Conservation (phyloP, 2,329 filamentous ascomycete species). For the Bipolaris zeicola region DNA sequence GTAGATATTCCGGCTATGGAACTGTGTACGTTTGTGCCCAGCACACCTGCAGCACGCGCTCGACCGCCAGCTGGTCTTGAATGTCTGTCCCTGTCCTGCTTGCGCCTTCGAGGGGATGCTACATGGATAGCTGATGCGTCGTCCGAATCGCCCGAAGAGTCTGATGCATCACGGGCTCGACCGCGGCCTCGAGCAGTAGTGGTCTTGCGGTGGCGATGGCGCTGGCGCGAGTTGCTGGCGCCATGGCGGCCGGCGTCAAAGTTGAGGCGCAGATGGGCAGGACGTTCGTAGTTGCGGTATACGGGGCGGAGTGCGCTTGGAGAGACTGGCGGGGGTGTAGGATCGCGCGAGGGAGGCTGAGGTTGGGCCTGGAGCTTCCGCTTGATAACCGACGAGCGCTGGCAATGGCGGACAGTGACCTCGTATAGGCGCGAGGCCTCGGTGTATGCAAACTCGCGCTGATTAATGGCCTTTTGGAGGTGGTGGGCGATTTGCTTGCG, state of each 20-base stretch:
- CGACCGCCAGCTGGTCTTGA: conserved; percentile 48
- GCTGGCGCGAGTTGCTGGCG: conserved; percentile 26
- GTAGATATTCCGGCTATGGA: conserved; percentile 63
- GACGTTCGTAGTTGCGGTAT: conserved; percentile 29
- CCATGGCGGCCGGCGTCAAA: conserved; percentile 33
- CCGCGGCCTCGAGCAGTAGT: conserved; percentile 21
- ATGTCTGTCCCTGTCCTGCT: conserved; percentile 44
- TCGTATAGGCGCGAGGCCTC: conserved; percentile 63
- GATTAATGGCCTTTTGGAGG: conserved; percentile 60
- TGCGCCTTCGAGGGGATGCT: conserved; percentile 26
- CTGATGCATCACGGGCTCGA: conserved; percentile 16
- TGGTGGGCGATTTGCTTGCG: conserved; percentile 63
- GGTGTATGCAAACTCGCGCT: conserved; percentile 61
- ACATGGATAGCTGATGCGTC: conserved; percentile 26
- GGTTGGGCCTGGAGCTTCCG: conserved; percentile 67
- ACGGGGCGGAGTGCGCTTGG: conserved; percentile 43
- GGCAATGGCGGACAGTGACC: conserved; percentile 62
- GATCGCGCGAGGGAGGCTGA: conserved; percentile 64
- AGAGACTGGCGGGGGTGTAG: conserved; percentile 58
- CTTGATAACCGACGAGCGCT: conserved; percentile 63
- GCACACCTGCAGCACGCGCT: conserved; percentile 50
- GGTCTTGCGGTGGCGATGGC: conserved; percentile 30
- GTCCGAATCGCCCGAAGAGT: conserved; percentile 29
- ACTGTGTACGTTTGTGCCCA: conserved; percentile 61
- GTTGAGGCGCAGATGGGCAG: conserved; percentile 39